Conservation (phyloP, 495 filamentous ascomycete genomes). For the Penicillium ucsense region DNA sequence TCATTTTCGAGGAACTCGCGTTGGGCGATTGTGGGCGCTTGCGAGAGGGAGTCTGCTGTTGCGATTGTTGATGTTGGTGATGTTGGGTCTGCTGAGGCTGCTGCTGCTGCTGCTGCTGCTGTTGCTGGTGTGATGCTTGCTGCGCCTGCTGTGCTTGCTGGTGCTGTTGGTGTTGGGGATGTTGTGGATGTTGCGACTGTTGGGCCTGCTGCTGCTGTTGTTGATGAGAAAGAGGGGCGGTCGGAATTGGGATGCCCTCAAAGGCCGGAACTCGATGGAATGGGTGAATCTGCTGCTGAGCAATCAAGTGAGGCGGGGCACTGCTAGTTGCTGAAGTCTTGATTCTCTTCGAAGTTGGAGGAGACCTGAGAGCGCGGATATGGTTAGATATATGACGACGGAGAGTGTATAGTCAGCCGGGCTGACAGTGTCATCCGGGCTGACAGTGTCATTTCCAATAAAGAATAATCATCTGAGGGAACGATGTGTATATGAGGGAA, state of each 20-base stretch:
- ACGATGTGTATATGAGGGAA: no score
- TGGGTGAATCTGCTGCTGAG: slow-evolving; percentile 37
- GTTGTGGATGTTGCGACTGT: slow-evolving; percentile 10
- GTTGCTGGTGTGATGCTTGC: slow-evolving; percentile 17
- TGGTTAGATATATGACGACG: no score
- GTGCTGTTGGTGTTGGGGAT: slow-evolving; percentile 15
- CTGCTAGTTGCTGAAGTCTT: slow-evolving; percentile 30
- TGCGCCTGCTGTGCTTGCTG: slow-evolving; percentile 20
- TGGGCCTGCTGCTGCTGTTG: slow-evolving; percentile 27
- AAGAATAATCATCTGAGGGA: no score
- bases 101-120: slow-evolving; percentile 7
- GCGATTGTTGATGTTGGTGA: slow-evolving; percentile 13
- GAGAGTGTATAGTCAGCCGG: no score
- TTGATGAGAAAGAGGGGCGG: slow-evolving; percentile 24
- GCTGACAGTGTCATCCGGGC: no score
- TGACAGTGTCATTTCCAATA: no score
- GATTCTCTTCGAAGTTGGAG: slow-evolving; percentile 36
- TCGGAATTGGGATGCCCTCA: slow-evolving; percentile 34
- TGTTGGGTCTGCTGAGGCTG: slow-evolving; percentile 9
- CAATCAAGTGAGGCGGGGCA: slow-evolving; percentile 31
- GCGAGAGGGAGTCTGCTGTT: slow-evolving; percentile 21
- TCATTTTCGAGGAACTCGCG: slow-evolving; percentile 25
- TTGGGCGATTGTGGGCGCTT: slow-evolving; percentile 38
- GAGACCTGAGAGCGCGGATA: slow-evolving; percentile 17
- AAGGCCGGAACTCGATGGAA: slow-evolving; percentile 29